Percentiles rank a stretch among this genome's conserved stretches.
phyloP scores from a whole-genome alignment of 176 grass and related monocot genomes.

The Saccharum spontaneum region DNA sequence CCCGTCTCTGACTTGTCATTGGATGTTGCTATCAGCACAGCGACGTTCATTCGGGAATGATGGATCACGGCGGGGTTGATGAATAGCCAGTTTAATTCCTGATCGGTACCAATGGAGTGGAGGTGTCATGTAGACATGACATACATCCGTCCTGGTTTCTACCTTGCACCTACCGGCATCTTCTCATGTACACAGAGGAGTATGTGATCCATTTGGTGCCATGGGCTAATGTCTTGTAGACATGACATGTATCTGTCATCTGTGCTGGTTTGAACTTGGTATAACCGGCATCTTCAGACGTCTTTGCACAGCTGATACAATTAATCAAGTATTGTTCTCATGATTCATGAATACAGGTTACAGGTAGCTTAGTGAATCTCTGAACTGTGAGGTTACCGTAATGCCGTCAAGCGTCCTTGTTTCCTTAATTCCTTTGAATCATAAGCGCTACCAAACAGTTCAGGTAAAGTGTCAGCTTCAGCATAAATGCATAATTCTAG shows the following conservation, averaged over 20 bases:
- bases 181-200: neutral
- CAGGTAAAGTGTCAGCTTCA: conserved; percentile 3
- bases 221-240: neutral
- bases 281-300: neutral
- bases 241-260: conserved; percentile 7
- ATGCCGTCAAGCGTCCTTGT: neutral
- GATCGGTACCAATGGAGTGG: neutral
- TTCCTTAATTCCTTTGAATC: neutral
- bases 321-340: neutral
- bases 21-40: neutral
- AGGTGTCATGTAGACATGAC: conserved; percentile 20
- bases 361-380: neutral
- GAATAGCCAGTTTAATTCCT: neutral
- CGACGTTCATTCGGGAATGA: neutral
- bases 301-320: neutral
- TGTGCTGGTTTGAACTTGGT: neutral
- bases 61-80: neutral
- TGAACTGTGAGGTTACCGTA: neutral
- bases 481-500: neutral
- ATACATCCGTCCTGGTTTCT: neutral
- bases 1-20: neutral
- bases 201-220: neutral
- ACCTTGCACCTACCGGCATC: conserved; percentile 17
- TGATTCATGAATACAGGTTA: neutral
- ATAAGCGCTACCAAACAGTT: neutral